A percentile compares a stretch with the other conserved stretches of the same genome.
These are phyloP conservation scores for Akanthomyces uredinophilus DNA, from an alignment of 2,329 filamentous ascomycete genomes.

Conservation along the genomic window DNA sequence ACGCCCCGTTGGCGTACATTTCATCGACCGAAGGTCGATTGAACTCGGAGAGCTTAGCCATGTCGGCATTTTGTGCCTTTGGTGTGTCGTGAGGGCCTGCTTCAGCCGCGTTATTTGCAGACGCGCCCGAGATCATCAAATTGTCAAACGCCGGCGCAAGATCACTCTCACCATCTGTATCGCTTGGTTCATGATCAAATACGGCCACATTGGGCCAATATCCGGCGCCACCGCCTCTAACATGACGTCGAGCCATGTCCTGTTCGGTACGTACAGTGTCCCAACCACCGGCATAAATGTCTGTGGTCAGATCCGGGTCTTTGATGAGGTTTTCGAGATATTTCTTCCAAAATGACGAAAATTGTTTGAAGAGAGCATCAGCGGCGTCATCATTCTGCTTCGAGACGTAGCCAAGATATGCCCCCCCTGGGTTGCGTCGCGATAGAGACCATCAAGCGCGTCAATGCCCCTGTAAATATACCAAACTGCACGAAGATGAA, in stretches of 20 bases:
- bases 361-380: not conserved
- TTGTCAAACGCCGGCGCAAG: not conserved
- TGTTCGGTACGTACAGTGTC: not conserved
- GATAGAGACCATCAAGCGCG: not conserved
- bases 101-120: not conserved
- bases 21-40: not conserved
- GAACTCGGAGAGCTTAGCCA: not conserved
- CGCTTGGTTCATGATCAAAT: no score
- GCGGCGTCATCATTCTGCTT: not conserved
- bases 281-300: not conserved
- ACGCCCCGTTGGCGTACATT: not conserved
- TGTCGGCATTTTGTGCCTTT: not conserved
- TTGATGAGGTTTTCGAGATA: not conserved
- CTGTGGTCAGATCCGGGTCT: not conserved
- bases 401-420: not conserved
- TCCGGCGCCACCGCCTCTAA: not conserved
- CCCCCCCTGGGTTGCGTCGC: not conserved
- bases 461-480: not conserved
- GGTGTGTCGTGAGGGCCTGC: not conserved
- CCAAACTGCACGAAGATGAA: constrained; percentile 1
- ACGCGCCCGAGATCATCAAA: not conserved
- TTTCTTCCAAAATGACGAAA: not conserved
- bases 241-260: not conserved
- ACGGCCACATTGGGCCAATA: not conserved
- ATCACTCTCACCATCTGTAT: not conserved